A percentile compares a stretch with the other conserved stretches of the same genome.
These are phyloP conservation scores for Coniophora puteana DNA, from an alignment of 1,284 basidiomycete species.

Conservation along the genomic window DNA sequence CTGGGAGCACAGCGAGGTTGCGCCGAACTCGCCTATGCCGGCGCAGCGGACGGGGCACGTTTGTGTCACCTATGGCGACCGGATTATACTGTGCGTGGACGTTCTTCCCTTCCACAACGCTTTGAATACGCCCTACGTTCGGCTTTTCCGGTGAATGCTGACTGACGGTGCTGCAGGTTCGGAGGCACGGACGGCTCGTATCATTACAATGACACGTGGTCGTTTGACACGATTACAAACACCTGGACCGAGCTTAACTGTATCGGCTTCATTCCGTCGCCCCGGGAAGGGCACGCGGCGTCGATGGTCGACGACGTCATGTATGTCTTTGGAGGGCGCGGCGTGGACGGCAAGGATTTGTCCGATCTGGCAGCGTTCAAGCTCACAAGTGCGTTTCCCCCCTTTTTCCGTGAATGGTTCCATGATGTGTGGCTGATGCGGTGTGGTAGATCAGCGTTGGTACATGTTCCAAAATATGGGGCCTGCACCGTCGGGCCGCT, in stretches of 20 bases:
- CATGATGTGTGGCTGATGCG: slow-evolving; percentile 6
- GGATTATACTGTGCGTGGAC: slow-evolving; percentile 84
- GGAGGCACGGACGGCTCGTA: slow-evolving; percentile 98
- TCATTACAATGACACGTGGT: slow-evolving; percentile 99
- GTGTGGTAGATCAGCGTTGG: slow-evolving; percentile 69
- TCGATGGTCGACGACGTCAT: slow-evolving; percentile 97
- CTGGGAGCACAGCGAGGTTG: slow-evolving; percentile 80
- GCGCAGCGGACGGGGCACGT: slow-evolving; percentile 92
- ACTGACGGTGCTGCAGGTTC: slow-evolving; percentile 54
- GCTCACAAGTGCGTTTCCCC: slow-evolving; percentile 73
- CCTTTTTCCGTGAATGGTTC: slow-evolving; percentile 2
- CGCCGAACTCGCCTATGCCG: slow-evolving; percentile 62
- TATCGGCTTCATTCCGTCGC: slow-evolving; percentile 96
- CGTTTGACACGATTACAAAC: slow-evolving; percentile 81
- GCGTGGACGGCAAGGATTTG: slow-evolving; percentile 95
- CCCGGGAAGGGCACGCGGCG: slow-evolving; percentile 95
- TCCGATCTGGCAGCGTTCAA: slow-evolving; percentile 97
- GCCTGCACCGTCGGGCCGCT: slow-evolving; percentile 85
- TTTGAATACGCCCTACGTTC: neutral
- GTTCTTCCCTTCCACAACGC: slow-evolving; percentile 31
- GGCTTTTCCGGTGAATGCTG: neutral
- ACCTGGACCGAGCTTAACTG: slow-evolving; percentile 93
- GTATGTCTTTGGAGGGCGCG: slow-evolving; percentile 96
- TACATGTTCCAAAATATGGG: slow-evolving; percentile 99
- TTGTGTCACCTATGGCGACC: slow-evolving; percentile 82